phyloP scores from a whole-genome alignment of 2,329 filamentous ascomycete genomes.

The Cladosporium velox region DNA sequence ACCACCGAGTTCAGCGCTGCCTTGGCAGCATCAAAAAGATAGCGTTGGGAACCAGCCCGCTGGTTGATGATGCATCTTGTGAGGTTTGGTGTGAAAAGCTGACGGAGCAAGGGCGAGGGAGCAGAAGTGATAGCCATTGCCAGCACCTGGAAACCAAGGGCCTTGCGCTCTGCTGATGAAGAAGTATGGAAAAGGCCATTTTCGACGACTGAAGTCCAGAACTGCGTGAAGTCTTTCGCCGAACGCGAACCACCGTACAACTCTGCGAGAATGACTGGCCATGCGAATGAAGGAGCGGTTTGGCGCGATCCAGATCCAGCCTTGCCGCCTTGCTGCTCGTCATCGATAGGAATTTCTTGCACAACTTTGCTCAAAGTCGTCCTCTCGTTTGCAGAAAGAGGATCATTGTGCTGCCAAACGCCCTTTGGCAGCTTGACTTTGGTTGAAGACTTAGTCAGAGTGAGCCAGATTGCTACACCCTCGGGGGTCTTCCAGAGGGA shows the following conservation, averaged over 20 bases:
- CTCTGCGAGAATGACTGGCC: constrained; percentile 71
- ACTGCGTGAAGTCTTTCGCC: constrained; percentile 62
- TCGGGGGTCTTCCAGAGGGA: constrained; percentile 80
- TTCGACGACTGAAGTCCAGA: constrained; percentile 86
- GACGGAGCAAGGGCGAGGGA: constrained; percentile 52
- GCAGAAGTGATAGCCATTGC: constrained; percentile 67
- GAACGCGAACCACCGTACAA: constrained; percentile 29
- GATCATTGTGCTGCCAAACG: constrained; percentile 73
- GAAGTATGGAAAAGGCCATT: constrained; percentile 80
- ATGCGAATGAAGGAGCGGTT: constrained; percentile 81
- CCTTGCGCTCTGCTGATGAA: constrained; percentile 85
- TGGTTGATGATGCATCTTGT: constrained; percentile 83
- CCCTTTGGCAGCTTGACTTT: constrained; percentile 65
- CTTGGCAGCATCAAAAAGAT: constrained; percentile 75
- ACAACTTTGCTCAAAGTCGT: constrained; percentile 72
- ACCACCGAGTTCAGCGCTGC: constrained; percentile 75
- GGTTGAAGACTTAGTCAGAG: constrained; percentile 65
- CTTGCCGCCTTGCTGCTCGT: constrained; percentile 38
- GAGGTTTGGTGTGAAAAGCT: constrained; percentile 80
- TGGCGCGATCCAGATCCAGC: constrained; percentile 65
- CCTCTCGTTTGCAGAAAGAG: constrained; percentile 69
- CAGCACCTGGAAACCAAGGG: constrained; percentile 87
- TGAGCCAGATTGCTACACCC: constrained; percentile 85
- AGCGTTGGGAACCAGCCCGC: constrained; percentile 72
- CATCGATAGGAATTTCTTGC: constrained; percentile 68